Conservation (phyloP, 257 asterid species). For the Fraxinus excelsior region DNA sequence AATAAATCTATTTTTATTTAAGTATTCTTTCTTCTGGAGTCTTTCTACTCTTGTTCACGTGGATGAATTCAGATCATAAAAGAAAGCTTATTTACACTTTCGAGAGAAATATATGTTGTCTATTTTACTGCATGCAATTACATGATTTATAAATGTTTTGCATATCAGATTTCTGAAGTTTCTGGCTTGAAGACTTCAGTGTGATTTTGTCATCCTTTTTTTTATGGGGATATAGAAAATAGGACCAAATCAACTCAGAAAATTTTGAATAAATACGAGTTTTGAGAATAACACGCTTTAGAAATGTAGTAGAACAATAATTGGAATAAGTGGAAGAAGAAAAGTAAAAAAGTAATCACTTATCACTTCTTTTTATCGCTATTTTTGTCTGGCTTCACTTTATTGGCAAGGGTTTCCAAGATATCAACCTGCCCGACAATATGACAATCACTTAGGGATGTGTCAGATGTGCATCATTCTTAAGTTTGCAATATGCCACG, state of each 20-base stretch:
- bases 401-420: neutral
- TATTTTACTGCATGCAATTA: neutral
- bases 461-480: neutral
- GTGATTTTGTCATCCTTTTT: too few relatives aligned
- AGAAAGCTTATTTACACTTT: neutral
- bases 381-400: neutral
- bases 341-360: neutral
- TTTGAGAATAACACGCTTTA: too few relatives aligned
- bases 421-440: neutral
- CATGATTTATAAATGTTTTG: neutral
- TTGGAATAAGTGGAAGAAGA: too few relatives aligned
- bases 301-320: too few relatives aligned
- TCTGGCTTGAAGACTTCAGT: neutral
- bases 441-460: neutral
- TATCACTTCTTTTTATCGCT: neutral
- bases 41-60: neutral
- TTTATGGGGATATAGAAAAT: too few relatives aligned
- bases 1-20: constrained; percentile 33
- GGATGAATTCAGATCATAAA: neutral
- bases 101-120: neutral
- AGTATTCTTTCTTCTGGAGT: neutral
- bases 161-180: neutral
- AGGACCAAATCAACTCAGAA: too few relatives aligned
- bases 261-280: too few relatives aligned
- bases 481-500: neutral